A percentile compares a stretch with the other conserved stretches of the same genome.
phyloP scores from a whole-genome alignment of 352 stramenopile species.

The Globisporangium canariense region DNA sequence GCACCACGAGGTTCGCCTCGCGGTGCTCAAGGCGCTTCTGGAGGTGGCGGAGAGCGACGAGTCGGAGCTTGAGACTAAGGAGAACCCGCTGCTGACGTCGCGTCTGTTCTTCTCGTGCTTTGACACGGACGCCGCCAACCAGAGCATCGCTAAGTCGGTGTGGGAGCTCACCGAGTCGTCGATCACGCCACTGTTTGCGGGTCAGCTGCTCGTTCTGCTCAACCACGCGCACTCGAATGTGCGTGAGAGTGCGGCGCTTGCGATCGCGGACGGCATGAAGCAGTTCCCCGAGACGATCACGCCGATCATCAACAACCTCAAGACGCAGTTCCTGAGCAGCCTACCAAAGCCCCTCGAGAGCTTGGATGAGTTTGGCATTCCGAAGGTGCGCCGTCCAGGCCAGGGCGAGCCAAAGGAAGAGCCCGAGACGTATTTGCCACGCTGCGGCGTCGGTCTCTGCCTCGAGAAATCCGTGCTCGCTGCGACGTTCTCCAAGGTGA shows the following conservation, averaged over 20 bases:
- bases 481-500: slow-evolving; percentile 44
- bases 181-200: slow-evolving; percentile 61
- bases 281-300: slow-evolving; percentile 76
- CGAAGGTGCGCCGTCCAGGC: slow-evolving; percentile 54
- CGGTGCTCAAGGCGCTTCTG: slow-evolving; percentile 57
- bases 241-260: slow-evolving; percentile 69
- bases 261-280: slow-evolving; percentile 77
- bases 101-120: slow-evolving; percentile 68
- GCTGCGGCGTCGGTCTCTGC: slow-evolving; percentile 69
- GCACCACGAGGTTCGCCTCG: slow-evolving; percentile 44
- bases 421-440: slow-evolving; percentile 48
- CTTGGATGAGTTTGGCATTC: slow-evolving; percentile 75
- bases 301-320: slow-evolving; percentile 63
- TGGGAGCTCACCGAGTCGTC: slow-evolving; percentile 54
- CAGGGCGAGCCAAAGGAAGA: slow-evolving; percentile 57
- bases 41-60: slow-evolving; percentile 60
- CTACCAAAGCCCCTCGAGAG: slow-evolving; percentile 50
- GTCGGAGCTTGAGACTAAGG: slow-evolving; percentile 32
- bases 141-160: slow-evolving; percentile 50
- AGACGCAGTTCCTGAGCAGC: slow-evolving; percentile 57
- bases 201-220: slow-evolving; percentile 63
- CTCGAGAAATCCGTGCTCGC: slow-evolving; percentile 64
- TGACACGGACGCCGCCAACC: slow-evolving; percentile 58
- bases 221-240: slow-evolving; percentile 75
- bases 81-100: slow-evolving; percentile 50